Conservation (phyloP, 345 rosid species). For the Geranium rotundifolium region DNA sequence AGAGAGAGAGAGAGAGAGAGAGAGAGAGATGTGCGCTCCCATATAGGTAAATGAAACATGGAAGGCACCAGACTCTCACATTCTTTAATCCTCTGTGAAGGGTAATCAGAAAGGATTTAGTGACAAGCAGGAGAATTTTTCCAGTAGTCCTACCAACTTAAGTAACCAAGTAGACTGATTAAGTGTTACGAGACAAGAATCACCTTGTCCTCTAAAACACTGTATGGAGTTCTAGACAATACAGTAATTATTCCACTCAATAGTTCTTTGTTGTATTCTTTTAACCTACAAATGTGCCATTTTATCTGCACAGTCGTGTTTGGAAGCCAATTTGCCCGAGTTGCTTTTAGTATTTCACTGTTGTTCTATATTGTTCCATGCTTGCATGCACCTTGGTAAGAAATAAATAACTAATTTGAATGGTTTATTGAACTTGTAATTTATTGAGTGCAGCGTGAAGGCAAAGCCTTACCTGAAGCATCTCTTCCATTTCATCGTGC, state of each 20-base stretch:
- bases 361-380: neutral
- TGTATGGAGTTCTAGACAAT: neutral
- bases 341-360: no score
- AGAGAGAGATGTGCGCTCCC: no score
- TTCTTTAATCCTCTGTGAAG: neutral
- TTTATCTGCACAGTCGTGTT: neutral
- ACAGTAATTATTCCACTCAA: neutral
- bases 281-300: neutral
- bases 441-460: conserved; percentile 58
- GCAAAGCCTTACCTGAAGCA: conserved; percentile 78
- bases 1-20: neutral
- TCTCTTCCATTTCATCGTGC: conserved; percentile 95
- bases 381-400: neutral
- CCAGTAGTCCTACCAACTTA: neutral
- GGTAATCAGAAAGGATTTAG: neutral
- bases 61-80: no score
- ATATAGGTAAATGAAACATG: no score
- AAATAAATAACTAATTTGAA: neutral
- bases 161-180: neutral
- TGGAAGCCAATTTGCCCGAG: neutral
- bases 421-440: conserved; percentile 4
- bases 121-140: neutral
- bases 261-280: neutral
- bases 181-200: neutral
- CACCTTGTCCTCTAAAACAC: neutral